These are phyloP conservation scores for Taiozyma sp. DNA, from an alignment of 1,139 yeast genomes.

Conservation along the genomic window DNA sequence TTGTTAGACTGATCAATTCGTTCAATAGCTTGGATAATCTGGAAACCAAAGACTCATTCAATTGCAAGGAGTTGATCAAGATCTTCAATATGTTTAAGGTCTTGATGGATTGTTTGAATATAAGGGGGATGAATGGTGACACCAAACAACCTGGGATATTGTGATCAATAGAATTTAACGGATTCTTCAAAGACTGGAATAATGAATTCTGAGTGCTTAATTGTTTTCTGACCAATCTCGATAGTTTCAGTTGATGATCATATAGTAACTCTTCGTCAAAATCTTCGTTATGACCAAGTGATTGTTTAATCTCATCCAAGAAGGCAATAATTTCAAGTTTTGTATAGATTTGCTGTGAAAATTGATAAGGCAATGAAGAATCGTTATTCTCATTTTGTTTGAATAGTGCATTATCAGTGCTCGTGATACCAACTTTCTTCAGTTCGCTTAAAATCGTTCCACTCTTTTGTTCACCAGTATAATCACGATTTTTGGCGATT, in stretches of 20 bases:
- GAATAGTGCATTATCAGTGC: not conserved
- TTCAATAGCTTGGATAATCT: slow-evolving; percentile 21
- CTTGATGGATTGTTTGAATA: slow-evolving; percentile 24
- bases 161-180: slow-evolving; percentile 18
- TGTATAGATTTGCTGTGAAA: slow-evolving; percentile 16
- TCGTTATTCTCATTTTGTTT: not conserved
- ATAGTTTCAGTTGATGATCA: slow-evolving; percentile 43
- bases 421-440: not conserved
- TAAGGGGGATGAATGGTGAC: slow-evolving; percentile 23
- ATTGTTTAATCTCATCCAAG: slow-evolving; percentile 25
- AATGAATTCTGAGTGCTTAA: slow-evolving; percentile 9
- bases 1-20: slow-evolving; percentile 23
- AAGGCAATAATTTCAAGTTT: slow-evolving; percentile 31
- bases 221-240: slow-evolving; percentile 30
- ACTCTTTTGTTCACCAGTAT: not conserved
- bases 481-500: slow-evolving; percentile 5
- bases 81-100: slow-evolving; percentile 21
- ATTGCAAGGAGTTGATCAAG: slow-evolving; percentile 22
- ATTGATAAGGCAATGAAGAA: not conserved
- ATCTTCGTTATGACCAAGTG: slow-evolving; percentile 5
- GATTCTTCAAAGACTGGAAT: slow-evolving; percentile 14
- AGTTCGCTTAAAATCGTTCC: not conserved
- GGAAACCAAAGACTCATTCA: slow-evolving; percentile 18
- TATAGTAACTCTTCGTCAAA: slow-evolving; percentile 35
- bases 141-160: slow-evolving; percentile 7